Base-by-base conservation (phyloP, 1,284 basidiomycete genomes). In the Malassezia globosa region DNA sequence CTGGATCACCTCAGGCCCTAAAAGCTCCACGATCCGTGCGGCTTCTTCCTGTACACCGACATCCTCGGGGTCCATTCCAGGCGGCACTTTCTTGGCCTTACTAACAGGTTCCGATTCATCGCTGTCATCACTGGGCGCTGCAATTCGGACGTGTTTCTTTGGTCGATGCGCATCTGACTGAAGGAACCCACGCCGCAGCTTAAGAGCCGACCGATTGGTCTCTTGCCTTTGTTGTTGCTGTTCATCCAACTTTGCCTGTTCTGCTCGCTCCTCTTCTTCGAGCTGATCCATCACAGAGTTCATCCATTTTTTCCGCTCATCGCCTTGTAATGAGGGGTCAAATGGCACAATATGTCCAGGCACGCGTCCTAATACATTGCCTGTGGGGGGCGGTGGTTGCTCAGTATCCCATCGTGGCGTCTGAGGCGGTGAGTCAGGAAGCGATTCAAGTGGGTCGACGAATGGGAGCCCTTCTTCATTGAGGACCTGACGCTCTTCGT, bases 381-480 rank as follows among this genome's bases (percentile, higher is more conserved):
- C 24, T 6, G 37, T 36, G 2, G 47, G 41, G 5, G 25, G 35
- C 14, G 31, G 22, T 5, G 41, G 14, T 10, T 7, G 36, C 19
- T 23, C 21, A 10, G 33, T 19, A 19, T 6, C 21, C 1, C 40
- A 27, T 14, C 25, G 37, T 10, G 53, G 44, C 18, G 37, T 29
- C 13, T 37, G 27, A 8, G 48, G 51, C 18, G 51, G 51, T 5
- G 55, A 57, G 27, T 54, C 55, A 1, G 54, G 48, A 1, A 68
- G 46, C 21, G 41, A 13, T 37, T 70, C 67, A 7, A 65, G 53
- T 2, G 60, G 61, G 34, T 70, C 66, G 25, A 63, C 61, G 44
- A 70, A 70, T 2, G 67, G 67, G 33, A 70, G 48, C 1, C 67
- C 67, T 46, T 70, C 67, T 42, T 70, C 67, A 48, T 69, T 69